A percentile compares a stretch with the other conserved stretches of the same genome.
Evolutionary conservation across 495 filamentous ascomycete species (phyloP).

Genomic region (Neurospora tetrasperma): DNA sequence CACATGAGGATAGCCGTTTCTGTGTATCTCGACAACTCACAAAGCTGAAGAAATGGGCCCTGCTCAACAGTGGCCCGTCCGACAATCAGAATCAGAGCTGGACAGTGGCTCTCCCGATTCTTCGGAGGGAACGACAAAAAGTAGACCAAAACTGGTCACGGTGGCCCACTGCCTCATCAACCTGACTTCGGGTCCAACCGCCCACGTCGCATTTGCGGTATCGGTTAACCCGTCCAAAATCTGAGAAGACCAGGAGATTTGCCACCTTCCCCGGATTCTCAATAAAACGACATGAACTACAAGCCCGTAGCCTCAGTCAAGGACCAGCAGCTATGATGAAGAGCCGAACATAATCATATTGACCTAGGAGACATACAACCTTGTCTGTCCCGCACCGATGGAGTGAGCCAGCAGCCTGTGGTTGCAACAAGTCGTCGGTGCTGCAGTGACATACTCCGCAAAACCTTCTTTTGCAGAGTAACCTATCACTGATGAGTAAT

Average conservation of each 20-base stretch:
- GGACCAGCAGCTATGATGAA: background rate
- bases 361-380: background rate
- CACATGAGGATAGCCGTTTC: conserved; percentile 5
- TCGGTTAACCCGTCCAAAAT: background rate
- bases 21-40: conserved; percentile 3
- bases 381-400: background rate
- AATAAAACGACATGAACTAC: background rate
- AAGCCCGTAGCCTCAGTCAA: background rate
- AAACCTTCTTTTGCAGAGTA: conserved; percentile 7
- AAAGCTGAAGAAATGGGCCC: background rate
- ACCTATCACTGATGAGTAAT: too few relatives aligned
- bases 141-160: background rate
- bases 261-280: background rate
- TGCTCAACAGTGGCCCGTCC: background rate
- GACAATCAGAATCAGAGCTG: background rate
- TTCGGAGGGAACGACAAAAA: background rate
- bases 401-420: background rate
- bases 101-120: background rate
- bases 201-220: background rate
- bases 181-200: background rate
- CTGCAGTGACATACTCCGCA: conserved; percentile 7
- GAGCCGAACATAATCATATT: background rate
- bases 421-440: background rate
- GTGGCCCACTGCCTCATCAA: background rate
- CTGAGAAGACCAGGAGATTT: background rate